Conservation (phyloP, 257 asterid species). For the Salvia miltiorrhiza region DNA sequence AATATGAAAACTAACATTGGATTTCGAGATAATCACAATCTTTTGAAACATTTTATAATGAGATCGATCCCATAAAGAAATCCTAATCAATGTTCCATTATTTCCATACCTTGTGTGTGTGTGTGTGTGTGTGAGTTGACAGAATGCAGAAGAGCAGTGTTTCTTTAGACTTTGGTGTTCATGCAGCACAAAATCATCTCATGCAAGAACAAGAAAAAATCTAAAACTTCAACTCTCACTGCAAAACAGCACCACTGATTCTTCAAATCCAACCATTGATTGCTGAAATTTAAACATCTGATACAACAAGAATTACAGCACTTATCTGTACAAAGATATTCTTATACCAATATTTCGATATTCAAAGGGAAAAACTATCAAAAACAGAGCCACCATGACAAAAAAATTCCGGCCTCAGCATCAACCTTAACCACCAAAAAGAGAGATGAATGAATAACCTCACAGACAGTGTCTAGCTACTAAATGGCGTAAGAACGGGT, state of each 20-base stretch:
- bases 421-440: too few relatives aligned
- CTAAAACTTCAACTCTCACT: not conserved
- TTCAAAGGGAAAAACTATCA: not conserved
- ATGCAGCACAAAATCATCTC: not conserved
- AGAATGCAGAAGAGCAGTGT: not conserved
- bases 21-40: too few relatives aligned
- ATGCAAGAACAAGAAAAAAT: not conserved
- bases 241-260: not conserved
- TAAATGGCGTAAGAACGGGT: conserved; percentile 73
- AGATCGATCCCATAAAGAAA: too few relatives aligned
- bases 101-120: too few relatives aligned
- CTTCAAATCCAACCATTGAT: not conserved
- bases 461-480: conserved; percentile 3
- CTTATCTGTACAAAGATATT: conserved; percentile 40
- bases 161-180: not conserved
- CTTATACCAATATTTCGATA: conserved; percentile 40
- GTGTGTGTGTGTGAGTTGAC: not conserved
- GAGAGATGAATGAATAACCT: not conserved
- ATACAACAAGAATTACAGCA: conserved; percentile 28
- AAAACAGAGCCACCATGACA: conserved; percentile 21
- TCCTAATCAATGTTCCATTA: too few relatives aligned
- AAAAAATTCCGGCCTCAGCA: conserved; percentile 25
- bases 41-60: too few relatives aligned
- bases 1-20: too few relatives aligned
- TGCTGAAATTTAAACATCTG: not conserved